Percentiles rank a stretch among this genome's conserved stretches.
Conservation (phyloP, 805 yeast species). For the Barnettozyma pratensis region DNA sequence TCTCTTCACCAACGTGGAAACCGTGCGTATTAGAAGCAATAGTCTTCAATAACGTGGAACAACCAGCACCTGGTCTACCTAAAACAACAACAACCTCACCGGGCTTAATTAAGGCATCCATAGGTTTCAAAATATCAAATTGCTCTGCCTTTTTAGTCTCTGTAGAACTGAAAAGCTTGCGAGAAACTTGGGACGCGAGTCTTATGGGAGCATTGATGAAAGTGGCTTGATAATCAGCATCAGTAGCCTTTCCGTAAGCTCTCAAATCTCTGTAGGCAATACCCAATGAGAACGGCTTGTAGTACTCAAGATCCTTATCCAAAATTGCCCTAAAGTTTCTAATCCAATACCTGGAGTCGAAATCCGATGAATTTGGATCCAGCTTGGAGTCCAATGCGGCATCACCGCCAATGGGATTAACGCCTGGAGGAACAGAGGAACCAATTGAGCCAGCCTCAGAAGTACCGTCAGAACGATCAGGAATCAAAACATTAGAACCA, state of each 20-base stretch:
- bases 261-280: constrained; percentile 53
- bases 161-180: constrained; percentile 15
- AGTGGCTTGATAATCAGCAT: constrained; percentile 63
- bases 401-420: constrained; percentile 28
- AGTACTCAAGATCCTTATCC: constrained; percentile 55
- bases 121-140: constrained; percentile 43
- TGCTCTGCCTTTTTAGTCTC: constrained; percentile 23
- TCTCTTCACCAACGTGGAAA: constrained; percentile 39
- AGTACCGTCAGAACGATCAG: no score
- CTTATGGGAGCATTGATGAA: constrained; percentile 40
- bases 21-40: constrained; percentile 54
- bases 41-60: constrained; percentile 55
- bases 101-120: constrained; percentile 54
- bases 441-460: constrained; percentile 13
- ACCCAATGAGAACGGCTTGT: constrained; percentile 51
- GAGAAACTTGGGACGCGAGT: constrained; percentile 12
- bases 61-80: constrained; percentile 78
- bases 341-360: constrained; percentile 59
- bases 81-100: constrained; percentile 69
- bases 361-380: constrained; percentile 54
- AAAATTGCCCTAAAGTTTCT: constrained; percentile 48
- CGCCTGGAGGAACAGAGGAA: constrained; percentile 32
- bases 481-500: no score
- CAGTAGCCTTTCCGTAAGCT: constrained; percentile 56
- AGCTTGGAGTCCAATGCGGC: constrained; percentile 36